Evolutionary conservation across 805 yeast species (phyloP).

Genomic region (Debaryomyces prosopidis): DNA sequence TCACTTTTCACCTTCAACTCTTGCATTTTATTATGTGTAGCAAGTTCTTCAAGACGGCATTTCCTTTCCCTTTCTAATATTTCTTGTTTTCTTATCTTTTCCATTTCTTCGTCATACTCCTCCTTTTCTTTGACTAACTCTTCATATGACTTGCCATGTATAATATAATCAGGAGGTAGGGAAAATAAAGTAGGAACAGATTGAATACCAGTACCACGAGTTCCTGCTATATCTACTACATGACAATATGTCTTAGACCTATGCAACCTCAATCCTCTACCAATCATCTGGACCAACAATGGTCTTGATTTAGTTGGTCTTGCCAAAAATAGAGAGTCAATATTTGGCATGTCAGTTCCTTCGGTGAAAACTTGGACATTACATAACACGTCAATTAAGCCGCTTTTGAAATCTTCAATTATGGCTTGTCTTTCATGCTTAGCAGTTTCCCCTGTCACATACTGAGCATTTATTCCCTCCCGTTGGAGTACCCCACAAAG

Average conservation of each 20-base stretch:
- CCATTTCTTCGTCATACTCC: conserved; percentile 7
- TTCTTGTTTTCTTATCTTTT: conserved; percentile 9
- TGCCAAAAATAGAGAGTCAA: conserved; percentile 76
- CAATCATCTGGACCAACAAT: conserved; percentile 82
- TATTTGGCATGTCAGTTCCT: conserved; percentile 91
- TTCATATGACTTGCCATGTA: conserved; percentile 29
- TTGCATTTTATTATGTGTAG: conserved; percentile 9
- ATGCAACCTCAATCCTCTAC: conserved; percentile 77
- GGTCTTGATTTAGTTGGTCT: conserved; percentile 80
- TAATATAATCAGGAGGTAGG: conserved; percentile 21
- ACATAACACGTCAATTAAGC: conserved; percentile 69
- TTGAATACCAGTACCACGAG: conserved; percentile 52
- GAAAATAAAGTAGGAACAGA: conserved; percentile 54
- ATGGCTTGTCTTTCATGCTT: conserved; percentile 50
- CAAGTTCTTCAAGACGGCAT: conserved; percentile 12
- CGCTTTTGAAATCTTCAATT: conserved; percentile 59
- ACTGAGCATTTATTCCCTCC: conserved; percentile 67
- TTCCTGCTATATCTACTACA: conserved; percentile 75
- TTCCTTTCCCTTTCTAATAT: conserved; percentile 8
- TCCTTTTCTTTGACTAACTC: conserved; percentile 26
- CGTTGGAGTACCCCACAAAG: conserved; percentile 53
- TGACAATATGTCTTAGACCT: conserved; percentile 66
- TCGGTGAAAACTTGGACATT: conserved; percentile 92
- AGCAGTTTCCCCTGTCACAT: conserved; percentile 68
- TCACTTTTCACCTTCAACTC: conserved; percentile 11